Percentiles rank a stretch among this genome's conserved stretches.
Evolutionary conservation across 768 basidiomycete genomes (phyloP).

Genomic region (Collybia sordida): DNA sequence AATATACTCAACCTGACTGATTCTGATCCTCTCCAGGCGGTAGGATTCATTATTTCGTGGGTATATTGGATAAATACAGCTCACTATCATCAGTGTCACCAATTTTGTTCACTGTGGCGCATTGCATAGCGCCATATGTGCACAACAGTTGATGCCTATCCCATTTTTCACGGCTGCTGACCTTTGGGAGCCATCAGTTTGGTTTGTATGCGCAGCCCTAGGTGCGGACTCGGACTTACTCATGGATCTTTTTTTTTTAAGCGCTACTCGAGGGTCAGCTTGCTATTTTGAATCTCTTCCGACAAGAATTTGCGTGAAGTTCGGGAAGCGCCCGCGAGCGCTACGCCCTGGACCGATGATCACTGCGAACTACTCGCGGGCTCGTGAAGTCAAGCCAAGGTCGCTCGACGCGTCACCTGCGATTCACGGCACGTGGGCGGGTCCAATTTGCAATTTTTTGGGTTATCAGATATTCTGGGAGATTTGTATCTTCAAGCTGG

Average conservation of each 20-base stretch:
- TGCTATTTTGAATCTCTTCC: not conserved
- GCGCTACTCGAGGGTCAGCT: conserved; percentile 1
- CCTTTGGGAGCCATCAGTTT: conserved; percentile 13
- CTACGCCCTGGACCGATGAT: no score
- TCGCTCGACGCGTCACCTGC: no score
- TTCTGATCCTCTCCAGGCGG: no score
- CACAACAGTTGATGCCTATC: conserved; percentile 10
- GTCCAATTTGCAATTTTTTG: no score
- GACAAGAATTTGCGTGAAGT: not conserved
- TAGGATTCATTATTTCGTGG: not conserved
- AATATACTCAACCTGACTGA: not conserved
- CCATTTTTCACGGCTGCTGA: conserved; percentile 29
- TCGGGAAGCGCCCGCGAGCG: not conserved
- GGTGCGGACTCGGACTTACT: conserved; percentile 11
- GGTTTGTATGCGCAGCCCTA: conserved; percentile 13
- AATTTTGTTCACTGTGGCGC: conserved; percentile 17
- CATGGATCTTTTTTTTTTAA: conserved; percentile 3
- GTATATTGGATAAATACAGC: not conserved
- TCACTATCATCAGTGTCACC: conserved; percentile 1
- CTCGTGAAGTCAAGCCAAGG: no score
- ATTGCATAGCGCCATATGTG: conserved; percentile 13
- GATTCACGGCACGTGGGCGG: no score
- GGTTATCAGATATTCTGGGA: no score
- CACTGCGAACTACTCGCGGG: no score
- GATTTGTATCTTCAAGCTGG: no score